Evolutionary conservation across 2,329 filamentous ascomycete species (phyloP), one percentile per base, ranked within the genome.

Genomic region (Meredithiella fracta): DNA sequence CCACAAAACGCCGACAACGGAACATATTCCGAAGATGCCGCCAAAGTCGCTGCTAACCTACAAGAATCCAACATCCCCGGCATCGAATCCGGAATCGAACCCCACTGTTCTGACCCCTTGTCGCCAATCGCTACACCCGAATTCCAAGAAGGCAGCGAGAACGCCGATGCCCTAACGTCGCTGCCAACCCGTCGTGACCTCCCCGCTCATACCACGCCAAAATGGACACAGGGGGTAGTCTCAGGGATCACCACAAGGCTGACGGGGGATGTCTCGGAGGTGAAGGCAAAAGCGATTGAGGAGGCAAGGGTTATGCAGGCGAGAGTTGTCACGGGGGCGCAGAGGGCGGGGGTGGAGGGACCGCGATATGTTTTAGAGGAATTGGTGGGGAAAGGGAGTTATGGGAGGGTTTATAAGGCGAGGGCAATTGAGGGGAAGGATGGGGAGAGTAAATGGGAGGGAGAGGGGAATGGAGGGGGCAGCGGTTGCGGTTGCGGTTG

Each of bases 361-460:
- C 84, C 83, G 1, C 75, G 74, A 14, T 87, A 86, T 61, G 74
- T 75, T n/a, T 78, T 88, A 37, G 72, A 77, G 11, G 83, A 87
- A 66, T 72, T 87, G 56, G 86, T 86, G 61, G 84, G 84, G 56
- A 87, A 87, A 65, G 84, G 84, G 47, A 80, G 78, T 59, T 87
- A 83, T 64, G 84, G 84, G 1, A 77, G 83, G 37, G 84, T 88
- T 15, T 88, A 85, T 68, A 86, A 85, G 66, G 82, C 74, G 31
- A 72, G 67, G n/a, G 44, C 29, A 40, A 2, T 17, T 67, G 71
- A 20, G 20, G 51, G 25, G 3, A 47, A 31, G 26, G 20, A n/a
- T 11, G n/a, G 8, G 9, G n/a, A 42, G 5, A 34, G 29, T 5
- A 34, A 11, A 34, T 5, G 29, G 29, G 11, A 34, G 11, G 11